Evolutionary conservation across 2,329 filamentous ascomycete genomes (phyloP).

Genomic region (Epichloe uncinata): DNA sequence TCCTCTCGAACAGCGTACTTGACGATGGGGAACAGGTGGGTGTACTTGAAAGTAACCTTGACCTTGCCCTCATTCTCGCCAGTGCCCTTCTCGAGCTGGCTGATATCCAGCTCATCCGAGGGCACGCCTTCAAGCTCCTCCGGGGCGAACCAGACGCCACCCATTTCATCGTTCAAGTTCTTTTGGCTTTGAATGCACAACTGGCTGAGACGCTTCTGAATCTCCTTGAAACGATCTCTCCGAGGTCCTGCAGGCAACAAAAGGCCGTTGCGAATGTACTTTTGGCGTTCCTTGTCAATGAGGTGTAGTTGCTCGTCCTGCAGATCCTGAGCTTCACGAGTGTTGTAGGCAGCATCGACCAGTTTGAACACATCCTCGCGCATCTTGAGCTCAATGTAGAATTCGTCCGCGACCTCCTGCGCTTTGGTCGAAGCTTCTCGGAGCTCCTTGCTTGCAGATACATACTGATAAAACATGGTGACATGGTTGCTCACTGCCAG

Average conservation of each 20-base stretch:
- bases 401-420: constrained; percentile 63
- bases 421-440: constrained; percentile 66
- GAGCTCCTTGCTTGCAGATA: constrained; percentile 53
- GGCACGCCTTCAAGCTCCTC: constrained; percentile 66
- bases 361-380: constrained; percentile 66
- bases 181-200: constrained; percentile 66
- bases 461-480: constrained; percentile 68
- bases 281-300: constrained; percentile 65
- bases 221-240: constrained; percentile 72
- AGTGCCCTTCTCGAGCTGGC: constrained; percentile 56
- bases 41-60: constrained; percentile 71
- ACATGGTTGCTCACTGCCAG: constrained; percentile 48
- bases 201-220: constrained; percentile 66
- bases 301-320: constrained; percentile 59
- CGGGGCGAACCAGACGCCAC: constrained; percentile 64
- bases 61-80: constrained; percentile 61
- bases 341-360: constrained; percentile 44
- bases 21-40: constrained; percentile 62
- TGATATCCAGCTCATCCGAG: constrained; percentile 50
- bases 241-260: constrained; percentile 55
- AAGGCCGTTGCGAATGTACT: constrained; percentile 64
- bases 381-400: constrained; percentile 66
- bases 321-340: constrained; percentile 37
- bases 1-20: constrained; percentile 64
- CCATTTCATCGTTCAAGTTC: constrained; percentile 71